A percentile compares a stretch with the other conserved stretches of the same genome.
These are phyloP conservation scores for Neopestalotiopsis sp. DNA, from an alignment of 2,329 filamentous ascomycete species.

Conservation along the genomic window DNA sequence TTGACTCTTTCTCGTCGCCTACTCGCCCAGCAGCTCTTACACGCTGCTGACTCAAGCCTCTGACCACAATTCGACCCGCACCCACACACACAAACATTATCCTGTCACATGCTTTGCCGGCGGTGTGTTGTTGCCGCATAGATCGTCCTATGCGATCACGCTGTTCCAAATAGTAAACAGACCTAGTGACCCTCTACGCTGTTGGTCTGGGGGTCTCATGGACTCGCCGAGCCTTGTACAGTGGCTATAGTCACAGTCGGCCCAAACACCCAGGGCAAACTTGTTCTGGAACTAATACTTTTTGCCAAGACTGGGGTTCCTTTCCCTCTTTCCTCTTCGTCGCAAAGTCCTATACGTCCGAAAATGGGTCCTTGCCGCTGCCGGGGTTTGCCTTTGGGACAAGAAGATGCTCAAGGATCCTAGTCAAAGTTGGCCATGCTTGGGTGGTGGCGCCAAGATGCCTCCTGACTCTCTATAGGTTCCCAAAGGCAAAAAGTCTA, in stretches of 20 bases:
- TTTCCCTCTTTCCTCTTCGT: constrained; percentile 1
- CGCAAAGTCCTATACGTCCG: constrained; percentile 12
- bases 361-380: background rate
- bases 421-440: constrained; percentile 2
- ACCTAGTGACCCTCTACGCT: constrained; percentile 13
- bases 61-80: background rate
- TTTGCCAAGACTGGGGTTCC: background rate
- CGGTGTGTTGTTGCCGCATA: background rate
- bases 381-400: background rate
- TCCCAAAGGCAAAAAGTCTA: background rate
- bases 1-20: background rate
- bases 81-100: constrained; percentile 2
- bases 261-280: constrained; percentile 5
- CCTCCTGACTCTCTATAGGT: constrained; percentile 3
- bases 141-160: constrained; percentile 7
- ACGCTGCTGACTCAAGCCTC: constrained; percentile 8
- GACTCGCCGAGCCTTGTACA: background rate
- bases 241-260: constrained; percentile 15
- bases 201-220: constrained; percentile 9
- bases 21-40: constrained; percentile 6
- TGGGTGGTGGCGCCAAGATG: background rate
- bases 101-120: constrained; percentile 10
- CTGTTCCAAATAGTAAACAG: constrained; percentile 5
- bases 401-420: background rate
- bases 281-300: constrained; percentile 7